Conservation (phyloP, 805 yeast genomes). For the Wickerhamiella dianesei region DNA sequence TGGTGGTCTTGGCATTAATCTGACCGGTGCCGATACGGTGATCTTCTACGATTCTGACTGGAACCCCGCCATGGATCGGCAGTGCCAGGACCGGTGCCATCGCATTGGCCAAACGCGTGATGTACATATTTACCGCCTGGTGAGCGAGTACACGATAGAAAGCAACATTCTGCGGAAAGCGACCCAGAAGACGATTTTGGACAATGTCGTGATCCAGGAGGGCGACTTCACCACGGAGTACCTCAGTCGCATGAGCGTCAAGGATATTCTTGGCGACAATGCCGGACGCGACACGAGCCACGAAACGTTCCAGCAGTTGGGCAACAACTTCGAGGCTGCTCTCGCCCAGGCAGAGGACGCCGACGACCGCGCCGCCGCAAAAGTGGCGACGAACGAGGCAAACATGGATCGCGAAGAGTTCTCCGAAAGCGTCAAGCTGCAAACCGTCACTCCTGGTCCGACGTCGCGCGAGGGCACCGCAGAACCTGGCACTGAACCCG, state of each 20-base stretch:
- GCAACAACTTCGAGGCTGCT: slow-evolving; percentile 34
- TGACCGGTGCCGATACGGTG: slow-evolving; percentile 98
- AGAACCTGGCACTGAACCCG: slow-evolving; percentile 1
- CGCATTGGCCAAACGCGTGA: slow-evolving; percentile 97
- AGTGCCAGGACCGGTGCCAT: slow-evolving; percentile 98
- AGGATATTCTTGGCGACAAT: slow-evolving; percentile 65
- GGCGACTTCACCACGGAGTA: slow-evolving; percentile 98
- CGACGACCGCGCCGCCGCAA: slow-evolving; percentile 64
- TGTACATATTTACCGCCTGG: slow-evolving; percentile 92
- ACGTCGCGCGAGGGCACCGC: background rate
- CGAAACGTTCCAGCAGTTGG: slow-evolving; percentile 17
- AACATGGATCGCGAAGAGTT: slow-evolving; percentile 72
- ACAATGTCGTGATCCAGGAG: slow-evolving; percentile 89
- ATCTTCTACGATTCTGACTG: slow-evolving; percentile 97
- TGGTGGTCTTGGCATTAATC: slow-evolving; percentile 94
- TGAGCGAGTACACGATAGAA: slow-evolving; percentile 91
- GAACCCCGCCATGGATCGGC: slow-evolving; percentile 99
- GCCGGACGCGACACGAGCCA: slow-evolving; percentile 25
- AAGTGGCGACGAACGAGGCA: slow-evolving; percentile 64
- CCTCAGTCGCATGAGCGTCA: slow-evolving; percentile 72
- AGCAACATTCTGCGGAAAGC: slow-evolving; percentile 89
- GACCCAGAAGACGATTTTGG: slow-evolving; percentile 84
- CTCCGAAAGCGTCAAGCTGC: slow-evolving; percentile 17
- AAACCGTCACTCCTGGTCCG: slow-evolving; percentile 1
- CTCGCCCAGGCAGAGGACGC: slow-evolving; percentile 93